These are phyloP conservation scores for Chrysosporium queenslandicum DNA, from an alignment of 2,329 filamentous ascomycete genomes.

Conservation along the genomic window DNA sequence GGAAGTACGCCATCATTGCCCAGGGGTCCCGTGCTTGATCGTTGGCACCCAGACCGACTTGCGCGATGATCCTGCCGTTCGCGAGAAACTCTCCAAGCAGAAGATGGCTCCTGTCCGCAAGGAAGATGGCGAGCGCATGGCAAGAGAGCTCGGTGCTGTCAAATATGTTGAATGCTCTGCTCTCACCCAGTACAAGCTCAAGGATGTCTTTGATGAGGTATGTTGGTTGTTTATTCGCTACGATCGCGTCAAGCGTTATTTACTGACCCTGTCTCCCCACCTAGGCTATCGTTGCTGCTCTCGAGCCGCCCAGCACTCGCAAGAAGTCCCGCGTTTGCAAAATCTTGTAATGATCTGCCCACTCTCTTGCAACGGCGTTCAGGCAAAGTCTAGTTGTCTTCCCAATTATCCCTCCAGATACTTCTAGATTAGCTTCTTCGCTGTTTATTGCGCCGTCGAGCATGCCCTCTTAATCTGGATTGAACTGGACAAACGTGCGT, in stretches of 20 bases:
- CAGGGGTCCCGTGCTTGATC: constrained; percentile 92
- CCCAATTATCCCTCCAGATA: constrained; percentile 10
- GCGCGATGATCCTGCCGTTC: constrained; percentile 74
- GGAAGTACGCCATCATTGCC: constrained; percentile 97
- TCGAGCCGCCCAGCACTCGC: constrained; percentile 74
- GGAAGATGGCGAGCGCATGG: constrained; percentile 92
- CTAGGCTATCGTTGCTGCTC: constrained; percentile 86
- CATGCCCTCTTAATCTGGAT: constrained; percentile 12
- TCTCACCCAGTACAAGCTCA: constrained; percentile 94
- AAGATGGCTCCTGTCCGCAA: constrained; percentile 89
- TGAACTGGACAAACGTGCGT: constrained; percentile 9
- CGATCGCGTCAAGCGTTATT: background rate
- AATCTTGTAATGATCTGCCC: constrained; percentile 1
- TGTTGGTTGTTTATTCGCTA: constrained; percentile 27
- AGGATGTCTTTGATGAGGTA: constrained; percentile 99
- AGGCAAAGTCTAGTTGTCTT: constrained; percentile 12
- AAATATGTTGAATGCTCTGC: constrained; percentile 99
- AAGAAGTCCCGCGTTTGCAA: constrained; percentile 36
- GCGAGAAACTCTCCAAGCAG: constrained; percentile 87
- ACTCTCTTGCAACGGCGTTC: constrained; percentile 8
- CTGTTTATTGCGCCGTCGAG: constrained; percentile 8
- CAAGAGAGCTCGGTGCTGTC: constrained; percentile 90
- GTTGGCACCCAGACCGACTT: constrained; percentile 97
- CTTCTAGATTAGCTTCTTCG: constrained; percentile 11
- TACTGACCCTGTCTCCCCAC: constrained; percentile 1